Base-by-base conservation (phyloP, 352 stramenopile species). In the Phytophthora litchii region DNA sequence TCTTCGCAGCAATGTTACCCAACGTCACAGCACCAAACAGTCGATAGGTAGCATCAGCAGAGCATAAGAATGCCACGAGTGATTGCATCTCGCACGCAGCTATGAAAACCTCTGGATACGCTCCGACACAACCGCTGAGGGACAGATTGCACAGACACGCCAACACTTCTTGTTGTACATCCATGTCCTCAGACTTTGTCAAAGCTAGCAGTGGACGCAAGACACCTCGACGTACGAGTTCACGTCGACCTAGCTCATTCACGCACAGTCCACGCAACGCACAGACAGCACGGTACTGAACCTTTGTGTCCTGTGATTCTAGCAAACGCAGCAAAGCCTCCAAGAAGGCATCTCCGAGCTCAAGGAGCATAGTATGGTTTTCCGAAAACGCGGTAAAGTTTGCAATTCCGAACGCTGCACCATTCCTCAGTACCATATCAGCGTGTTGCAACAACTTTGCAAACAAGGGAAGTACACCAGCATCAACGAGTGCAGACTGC, bases 101-200 rank as follows among this genome's bases (percentile, higher is more conserved):
- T 21, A 98, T 76, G 48, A 99, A 94, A 4, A 86, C 75, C 3
- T 93, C 82, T 0, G 95, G 87, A 31, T 96, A 84, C 13, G 92
- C 85, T 36, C 93, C 93, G 31, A 99, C 94, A 60, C 80, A 98
- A n/a, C 96, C 96, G 58, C 87, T 96, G 8, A 99, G 76, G 7
- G 92, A 98, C 27, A 99, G 74, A 50, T 99, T 99, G 64, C 96
- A 99, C n/a, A 99, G 59, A 34, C 90, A 97, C 31, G 92, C 89
- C 7, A 99, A 79, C n/a, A 98, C 92, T 76, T 99, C 95, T 53
- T 97, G 84, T 64, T 99, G 96, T 1, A 98, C 76, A 45, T 98
- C 92, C 64, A 97, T 94, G 66, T 98, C 91, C 38, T 97, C 82
- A 2, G 89, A 96, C 54, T 95, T 87, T 6, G 95, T 95, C 17